phyloP scores from a whole-genome alignment of 2,329 filamentous ascomycete species.

The Botrytis galanthina region DNA sequence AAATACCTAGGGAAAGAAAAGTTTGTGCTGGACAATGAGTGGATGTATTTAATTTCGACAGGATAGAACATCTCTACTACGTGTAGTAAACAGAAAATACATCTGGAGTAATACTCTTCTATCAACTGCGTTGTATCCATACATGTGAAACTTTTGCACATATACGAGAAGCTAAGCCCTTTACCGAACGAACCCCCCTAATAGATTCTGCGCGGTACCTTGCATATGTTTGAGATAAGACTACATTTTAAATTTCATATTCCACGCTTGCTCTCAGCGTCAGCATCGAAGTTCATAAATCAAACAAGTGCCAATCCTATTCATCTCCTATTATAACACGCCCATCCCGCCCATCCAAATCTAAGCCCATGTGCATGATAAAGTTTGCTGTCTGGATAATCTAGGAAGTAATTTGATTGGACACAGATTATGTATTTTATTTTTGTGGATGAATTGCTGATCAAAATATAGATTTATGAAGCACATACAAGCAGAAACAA shows the following conservation, averaged over 20 bases:
- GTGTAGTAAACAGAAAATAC: background rate
- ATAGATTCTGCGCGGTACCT: background rate
- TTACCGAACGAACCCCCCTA: background rate
- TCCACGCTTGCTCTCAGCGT: background rate
- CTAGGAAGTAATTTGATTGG: background rate
- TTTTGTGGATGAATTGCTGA: background rate
- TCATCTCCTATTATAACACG: background rate
- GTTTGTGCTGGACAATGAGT: background rate
- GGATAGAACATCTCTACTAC: background rate
- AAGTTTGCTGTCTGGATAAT: background rate
- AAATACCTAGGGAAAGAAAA: background rate
- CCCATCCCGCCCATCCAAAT: background rate
- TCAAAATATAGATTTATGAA: background rate
- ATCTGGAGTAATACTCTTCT: background rate
- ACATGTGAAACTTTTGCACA: background rate
- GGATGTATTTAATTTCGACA: background rate
- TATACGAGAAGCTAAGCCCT: background rate
- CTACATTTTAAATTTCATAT: background rate
- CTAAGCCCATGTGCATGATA: background rate
- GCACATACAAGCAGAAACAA: background rate
- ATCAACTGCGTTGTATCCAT: background rate
- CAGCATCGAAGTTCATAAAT: background rate
- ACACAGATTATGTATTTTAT: background rate
- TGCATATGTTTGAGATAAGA: background rate
- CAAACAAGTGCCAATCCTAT: background rate